Base-by-base conservation (phyloP, 495 filamentous ascomycete species). In the Parachaetomium inaequale region DNA sequence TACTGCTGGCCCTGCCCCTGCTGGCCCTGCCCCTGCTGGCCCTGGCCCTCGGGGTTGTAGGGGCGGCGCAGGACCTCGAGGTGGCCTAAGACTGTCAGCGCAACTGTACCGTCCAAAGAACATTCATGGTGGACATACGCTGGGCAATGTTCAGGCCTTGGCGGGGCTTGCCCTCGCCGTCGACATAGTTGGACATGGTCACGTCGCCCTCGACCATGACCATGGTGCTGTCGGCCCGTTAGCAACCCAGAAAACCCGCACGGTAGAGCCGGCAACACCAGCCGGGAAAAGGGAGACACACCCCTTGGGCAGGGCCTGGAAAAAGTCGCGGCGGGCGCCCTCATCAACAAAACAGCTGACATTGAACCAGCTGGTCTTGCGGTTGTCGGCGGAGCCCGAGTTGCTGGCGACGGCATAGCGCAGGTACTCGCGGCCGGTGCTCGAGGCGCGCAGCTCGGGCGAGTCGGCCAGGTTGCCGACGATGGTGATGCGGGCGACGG, bases 201-300 rank as follows among this genome's bases (percentile, higher is more conserved):
- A 82, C 86, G 43, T 93, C 87, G 17, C 86, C 90, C 68, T 95
- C 91, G 36, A 95, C 76, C 64, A 84, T 88, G 21, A 93, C 77
- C 36, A 88, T 75, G 3, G 88, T 79, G 23, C 88, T 91, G 70
- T 46, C 25, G 1, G 25, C 25, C 6, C n/a, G n/a, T 10, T 40
- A 0, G 12, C 28, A 7, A 34, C 7, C 25, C 31, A 51, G 14
- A 8, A 15, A 42, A 26, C 4, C 28, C 0, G 19, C 1, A 7
- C 23, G 1, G 3, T 43, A 19, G 7, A 19, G 4, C 3, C n/a
- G n/a, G 4, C 15, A 10, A 47, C 26, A 11, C 21, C 23, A 50
- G 2, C 4, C 11, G 1, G 11, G 21, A 34, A 56, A 8, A 45
- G 6, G 5, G 12, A 36, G 15, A 72, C 89, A 73, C 78, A 95